Evolutionary conservation across 495 filamentous ascomycete genomes (phyloP), one percentile per base, ranked within the genome.

Genomic region (Gamarada debralockiae): DNA sequence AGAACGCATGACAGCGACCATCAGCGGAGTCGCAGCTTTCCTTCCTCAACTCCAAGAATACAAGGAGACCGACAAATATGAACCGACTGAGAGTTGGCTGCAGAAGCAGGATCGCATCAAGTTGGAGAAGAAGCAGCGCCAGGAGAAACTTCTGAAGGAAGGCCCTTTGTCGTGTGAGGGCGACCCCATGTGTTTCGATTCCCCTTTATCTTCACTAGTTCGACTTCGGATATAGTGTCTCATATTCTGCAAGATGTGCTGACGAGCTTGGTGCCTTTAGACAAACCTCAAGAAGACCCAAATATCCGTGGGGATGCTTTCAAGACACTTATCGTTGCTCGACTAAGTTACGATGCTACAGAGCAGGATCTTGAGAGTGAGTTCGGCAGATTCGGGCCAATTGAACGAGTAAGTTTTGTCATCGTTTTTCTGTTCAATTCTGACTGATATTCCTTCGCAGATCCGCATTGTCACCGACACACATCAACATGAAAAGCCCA

Each of bases 311-410:
- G 95, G 23, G 92, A 97, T 70, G 84, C 92, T 1, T 97, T 90
- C 80, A 95, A 86, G 67, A 97, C 93, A 27, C 79, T 97, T 42
- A 96, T 98, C 61, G 86, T 98, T 50, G 84, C 89, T 25, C 85
- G 95, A 38, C 80, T 98, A 40, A 89, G 84, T 63, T 97, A 95
- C 62, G 88, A 92, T 59, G 84, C 85, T 21, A 91, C 87, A 48
- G 86, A 91, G 61, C 81, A 89, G 55, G 93, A 98, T 67, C 75
- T 98, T 15, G 91, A 96, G 73, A 80, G 87, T 55, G 92, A 97
- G 68, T 98, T 98, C 71, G 86, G 89, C 10, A 85, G 93, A 18
- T 98, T 88, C 70, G 93, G 93, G 6, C 88, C 92, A 8, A 93
- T 98, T 71, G 92, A 97, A 65, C 82, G 93, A 62, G 90, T 96